phyloP scores from a whole-genome alignment of 352 stramenopile species.

The Phytophthora citricola region DNA sequence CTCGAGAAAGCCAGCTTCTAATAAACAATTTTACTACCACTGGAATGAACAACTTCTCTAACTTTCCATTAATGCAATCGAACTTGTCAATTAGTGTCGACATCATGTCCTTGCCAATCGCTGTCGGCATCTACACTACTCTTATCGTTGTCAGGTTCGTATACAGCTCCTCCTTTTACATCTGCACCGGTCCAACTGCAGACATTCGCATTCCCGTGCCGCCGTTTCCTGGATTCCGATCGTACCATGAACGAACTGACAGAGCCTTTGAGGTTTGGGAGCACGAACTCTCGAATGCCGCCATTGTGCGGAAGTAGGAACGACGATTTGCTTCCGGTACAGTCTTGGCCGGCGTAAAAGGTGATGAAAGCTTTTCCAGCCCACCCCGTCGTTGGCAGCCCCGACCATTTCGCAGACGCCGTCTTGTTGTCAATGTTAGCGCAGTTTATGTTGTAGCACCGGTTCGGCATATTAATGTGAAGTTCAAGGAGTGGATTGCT shows the following conservation, averaged over 20 bases:
- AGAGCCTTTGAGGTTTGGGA: conserved; percentile 8
- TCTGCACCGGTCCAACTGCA: conserved; percentile 20
- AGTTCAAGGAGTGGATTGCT: neutral
- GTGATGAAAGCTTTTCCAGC: conserved; percentile 25
- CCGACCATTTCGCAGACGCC: conserved; percentile 22
- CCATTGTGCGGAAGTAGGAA: conserved; percentile 11
- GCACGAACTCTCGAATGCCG: conserved; percentile 14
- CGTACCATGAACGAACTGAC: conserved; percentile 26
- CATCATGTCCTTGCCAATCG: too few species aligned
- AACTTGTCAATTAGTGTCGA: too few species aligned
- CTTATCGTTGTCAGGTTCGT: conserved; percentile 14
- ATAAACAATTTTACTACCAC: too few species aligned
- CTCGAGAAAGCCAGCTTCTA: too few species aligned
- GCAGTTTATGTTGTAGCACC: conserved; percentile 38
- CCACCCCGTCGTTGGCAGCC: conserved; percentile 14
- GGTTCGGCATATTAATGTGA: conserved; percentile 16
- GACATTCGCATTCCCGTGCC: conserved; percentile 11
- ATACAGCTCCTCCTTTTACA: conserved; percentile 1
- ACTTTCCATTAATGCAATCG: too few species aligned
- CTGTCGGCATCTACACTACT: too few species aligned
- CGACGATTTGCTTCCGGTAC: conserved; percentile 3
- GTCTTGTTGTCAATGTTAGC: conserved; percentile 24
- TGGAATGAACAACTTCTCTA: too few species aligned
- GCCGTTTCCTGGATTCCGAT: conserved; percentile 1
- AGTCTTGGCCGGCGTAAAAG: conserved; percentile 31